Conservation (phyloP, 257 asterid genomes). For the Solanum phureja region DNA sequence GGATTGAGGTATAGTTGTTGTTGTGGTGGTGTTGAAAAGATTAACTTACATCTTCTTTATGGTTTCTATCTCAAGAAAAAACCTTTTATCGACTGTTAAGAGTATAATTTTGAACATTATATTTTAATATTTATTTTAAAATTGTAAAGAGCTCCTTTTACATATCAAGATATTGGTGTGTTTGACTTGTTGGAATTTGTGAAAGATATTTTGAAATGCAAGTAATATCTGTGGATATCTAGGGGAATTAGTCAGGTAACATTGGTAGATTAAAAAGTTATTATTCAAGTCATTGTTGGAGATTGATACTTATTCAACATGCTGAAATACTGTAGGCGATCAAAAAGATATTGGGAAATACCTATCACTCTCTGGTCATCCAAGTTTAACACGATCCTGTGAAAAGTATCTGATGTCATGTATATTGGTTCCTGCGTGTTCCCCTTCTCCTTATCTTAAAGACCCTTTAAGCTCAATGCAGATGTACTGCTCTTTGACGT, state of each 20-base stretch:
- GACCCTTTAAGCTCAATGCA: background rate
- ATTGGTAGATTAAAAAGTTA: background rate
- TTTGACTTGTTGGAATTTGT: background rate
- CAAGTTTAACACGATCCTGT: background rate
- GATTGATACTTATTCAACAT: background rate
- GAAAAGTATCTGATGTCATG: background rate
- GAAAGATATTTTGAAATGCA: background rate
- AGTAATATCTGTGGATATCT: background rate
- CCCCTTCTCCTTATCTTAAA: background rate
- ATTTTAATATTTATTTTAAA: background rate
- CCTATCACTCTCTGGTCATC: background rate
- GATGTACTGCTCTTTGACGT: background rate
- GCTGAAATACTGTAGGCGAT: background rate
- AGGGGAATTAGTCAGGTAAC: background rate
- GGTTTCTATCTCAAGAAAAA: background rate
- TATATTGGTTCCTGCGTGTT: background rate
- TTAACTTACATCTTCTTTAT: background rate
- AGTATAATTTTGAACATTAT: background rate
- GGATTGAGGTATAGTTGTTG: background rate
- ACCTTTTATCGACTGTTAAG: background rate
- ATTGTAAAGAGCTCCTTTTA: background rate
- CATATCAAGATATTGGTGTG: background rate
- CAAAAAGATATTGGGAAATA: background rate
- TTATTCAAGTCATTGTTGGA: background rate
- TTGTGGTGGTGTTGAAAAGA: background rate